Evolutionary conservation across 1,284 basidiomycete species (phyloP), one percentile per base, ranked within the genome.

Genomic region (Leccinum pachyderme): DNA sequence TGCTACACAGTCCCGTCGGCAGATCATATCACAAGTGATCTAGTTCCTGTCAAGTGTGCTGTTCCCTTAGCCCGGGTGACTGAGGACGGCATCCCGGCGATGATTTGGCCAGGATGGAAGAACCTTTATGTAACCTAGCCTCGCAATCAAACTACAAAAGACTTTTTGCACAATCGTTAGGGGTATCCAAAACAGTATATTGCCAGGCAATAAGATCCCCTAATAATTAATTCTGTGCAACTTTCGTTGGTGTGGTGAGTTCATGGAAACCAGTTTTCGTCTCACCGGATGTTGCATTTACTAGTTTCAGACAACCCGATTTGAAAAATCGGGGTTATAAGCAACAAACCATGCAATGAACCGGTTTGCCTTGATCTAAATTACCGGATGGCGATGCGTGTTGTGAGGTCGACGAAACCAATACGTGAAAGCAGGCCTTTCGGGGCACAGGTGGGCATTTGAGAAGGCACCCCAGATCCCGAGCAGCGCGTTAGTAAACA

Each of bases 391-490:
- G 39, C 45, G 61, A 46, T 46, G n/a, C 39, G 37, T 44, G 37
- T 46, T 45, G 46, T 7, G 37, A n/a, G 45, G 2, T 46, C 13
- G 47, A 52, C 31, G 44, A 54, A 54, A 43, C 49, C 28, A 49
- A 50, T 48, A 37, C 51, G 52, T 13, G 15, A 32, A 52, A 32
- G 18, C 47, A 24, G 53, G 33, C 44, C 48, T 31, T 51, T 50
- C 32, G 55, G 49, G 41, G 54, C 28, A 43, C 32, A 41, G 22
- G 15, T 28, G 32, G 41, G 56, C 64, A 60, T 46, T 44, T 49
- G 47, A 43, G 51, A 61, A 60, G 39, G 57, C 35, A 67, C 66
- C 69, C 66, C 56, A 58, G 68, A 70, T 71, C 63, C 68, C 65
- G 66, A 68, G 39, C 47, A 55, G 49, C 56, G n/a, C 43, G 37